phyloP scores from a whole-genome alignment of 1,284 basidiomycete species.

The Schizophyllum amplum region DNA sequence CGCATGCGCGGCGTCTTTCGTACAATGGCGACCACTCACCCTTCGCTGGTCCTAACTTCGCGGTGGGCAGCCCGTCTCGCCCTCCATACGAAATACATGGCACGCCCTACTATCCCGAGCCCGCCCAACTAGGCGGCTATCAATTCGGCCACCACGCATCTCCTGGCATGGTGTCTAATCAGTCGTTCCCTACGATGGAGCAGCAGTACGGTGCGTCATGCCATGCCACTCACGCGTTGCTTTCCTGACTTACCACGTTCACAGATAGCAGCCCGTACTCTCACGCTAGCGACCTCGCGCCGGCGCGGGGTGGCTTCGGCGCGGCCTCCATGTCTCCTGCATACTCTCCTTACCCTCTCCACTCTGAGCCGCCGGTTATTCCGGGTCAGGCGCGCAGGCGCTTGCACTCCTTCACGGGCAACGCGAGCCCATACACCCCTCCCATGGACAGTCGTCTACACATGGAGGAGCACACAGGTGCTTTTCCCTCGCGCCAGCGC shows the following conservation, averaged over 20 bases:
- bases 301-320: not conserved
- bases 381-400: not conserved
- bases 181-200: not conserved
- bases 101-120: not conserved
- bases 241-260: not conserved
- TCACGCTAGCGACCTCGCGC: not conserved
- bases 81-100: too few relatives aligned
- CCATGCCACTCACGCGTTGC: not conserved
- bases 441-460: too few relatives aligned
- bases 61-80: not conserved
- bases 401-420: not conserved
- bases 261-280: not conserved
- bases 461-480: too few relatives aligned
- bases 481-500: too few relatives aligned
- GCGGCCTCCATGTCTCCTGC: too few relatives aligned
- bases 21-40: not conserved
- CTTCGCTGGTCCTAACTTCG: not conserved
- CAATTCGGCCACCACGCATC: not conserved
- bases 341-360: too few relatives aligned
- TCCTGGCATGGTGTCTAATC: not conserved
- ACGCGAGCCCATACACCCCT: too few relatives aligned
- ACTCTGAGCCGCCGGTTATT: not conserved
- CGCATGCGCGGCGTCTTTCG: not conserved
- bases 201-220: not conserved
- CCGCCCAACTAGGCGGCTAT: not conserved